Base-by-base conservation (phyloP, 2,329 filamentous ascomycete species). In the Penicillium decumbens region DNA sequence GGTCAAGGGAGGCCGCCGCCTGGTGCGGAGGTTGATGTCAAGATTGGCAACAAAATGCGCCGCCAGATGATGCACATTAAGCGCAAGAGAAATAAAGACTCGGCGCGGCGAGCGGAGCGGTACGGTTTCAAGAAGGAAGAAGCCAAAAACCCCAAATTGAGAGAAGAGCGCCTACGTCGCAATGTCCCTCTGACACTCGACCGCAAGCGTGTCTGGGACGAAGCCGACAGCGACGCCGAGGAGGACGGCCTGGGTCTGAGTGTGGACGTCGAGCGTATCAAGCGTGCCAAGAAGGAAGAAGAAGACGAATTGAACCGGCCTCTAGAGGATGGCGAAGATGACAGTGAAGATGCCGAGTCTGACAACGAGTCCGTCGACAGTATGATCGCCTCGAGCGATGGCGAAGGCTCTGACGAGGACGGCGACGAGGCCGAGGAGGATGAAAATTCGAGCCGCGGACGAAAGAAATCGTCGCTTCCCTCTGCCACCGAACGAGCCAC, bases 121-220 rank as follows among this genome's bases (percentile, higher is more conserved):
- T 86, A 90, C 67, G 81, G 81, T 42, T 80, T 89, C 52, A 90
- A 89, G 73, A 88, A 87, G 72, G 88, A 91, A 65, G 93, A 98
- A 72, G 81, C 85, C 56, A 88, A 86, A 69, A 83, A 96, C 63
- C 91, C 92, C 1, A 80, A 82, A 51, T 72, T 95, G 51, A 83
- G 83, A 59, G 82, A 82, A 53, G 81, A 86, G 57, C 82, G 93
- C 61, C 76, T 92, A 53, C 83, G 83, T 52, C 82, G 80, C 58
- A 95, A 95, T 73, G 80, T 90, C 38, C 87, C 93, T 0, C 70
- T 82, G 47, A 95, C 89, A 0, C 79, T 95, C 50, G 91, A 96
- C 62, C 82, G 84, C 62, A 95, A 95, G 76, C 83, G 93, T 67
- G 83, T 89, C 28, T 97, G 89, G 89, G 91, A 96, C 62, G 84